These are phyloP conservation scores for Triadica sebifera DNA, from an alignment of 345 rosid genomes.

Conservation along the genomic window DNA sequence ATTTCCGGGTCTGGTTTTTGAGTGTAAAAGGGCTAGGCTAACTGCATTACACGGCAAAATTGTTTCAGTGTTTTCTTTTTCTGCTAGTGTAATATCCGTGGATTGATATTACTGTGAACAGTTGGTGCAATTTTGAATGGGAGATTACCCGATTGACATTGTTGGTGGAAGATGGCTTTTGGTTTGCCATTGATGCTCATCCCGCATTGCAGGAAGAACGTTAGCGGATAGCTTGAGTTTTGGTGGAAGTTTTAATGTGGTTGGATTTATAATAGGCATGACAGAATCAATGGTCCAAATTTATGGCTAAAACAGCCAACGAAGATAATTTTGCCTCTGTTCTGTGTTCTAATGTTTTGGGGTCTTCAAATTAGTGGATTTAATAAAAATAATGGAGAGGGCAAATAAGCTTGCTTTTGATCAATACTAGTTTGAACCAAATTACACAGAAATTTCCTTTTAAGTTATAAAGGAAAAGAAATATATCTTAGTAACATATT, in stretches of 20 bases:
- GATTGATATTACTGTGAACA: background rate
- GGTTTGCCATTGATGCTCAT: background rate
- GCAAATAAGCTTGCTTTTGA: no score
- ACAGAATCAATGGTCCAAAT: background rate
- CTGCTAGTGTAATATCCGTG: background rate
- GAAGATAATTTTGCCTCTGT: background rate
- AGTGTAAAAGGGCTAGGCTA: background rate
- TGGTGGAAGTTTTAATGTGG: background rate
- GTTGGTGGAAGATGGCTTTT: background rate
- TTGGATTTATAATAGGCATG: no score
- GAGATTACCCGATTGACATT: background rate
- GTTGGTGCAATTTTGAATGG: background rate
- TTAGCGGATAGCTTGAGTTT: background rate
- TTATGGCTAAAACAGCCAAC: background rate
- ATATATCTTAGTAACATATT: no score
- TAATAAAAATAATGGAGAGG: no score
- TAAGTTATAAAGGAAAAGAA: no score
- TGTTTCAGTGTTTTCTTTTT: background rate
- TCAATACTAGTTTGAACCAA: no score
- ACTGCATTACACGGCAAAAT: background rate
- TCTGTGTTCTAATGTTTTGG: background rate
- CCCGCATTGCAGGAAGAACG: background rate
- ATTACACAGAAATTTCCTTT: no score
- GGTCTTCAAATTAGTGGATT: no score
- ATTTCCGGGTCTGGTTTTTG: background rate